A percentile compares a stretch with the other conserved stretches of the same genome.
Conservation (phyloP, 345 rosid genomes). For the Kernera saxatilis region DNA sequence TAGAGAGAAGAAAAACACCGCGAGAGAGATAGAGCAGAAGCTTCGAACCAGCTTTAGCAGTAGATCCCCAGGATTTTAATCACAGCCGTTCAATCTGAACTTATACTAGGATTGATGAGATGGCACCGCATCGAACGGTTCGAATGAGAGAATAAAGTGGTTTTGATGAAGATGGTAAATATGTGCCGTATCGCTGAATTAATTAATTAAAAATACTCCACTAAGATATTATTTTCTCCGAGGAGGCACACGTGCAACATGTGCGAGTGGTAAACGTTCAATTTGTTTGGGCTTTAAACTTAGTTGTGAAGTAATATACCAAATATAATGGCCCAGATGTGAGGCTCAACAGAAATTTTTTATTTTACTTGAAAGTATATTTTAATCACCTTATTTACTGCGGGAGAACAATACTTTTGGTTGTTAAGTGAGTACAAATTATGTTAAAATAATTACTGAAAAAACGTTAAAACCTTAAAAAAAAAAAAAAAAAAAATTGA, state of each 20-base stretch:
- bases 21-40: neutral
- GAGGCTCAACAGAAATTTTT: too few relatives aligned
- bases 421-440: too few relatives aligned
- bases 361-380: too few relatives aligned
- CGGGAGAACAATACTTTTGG: too few relatives aligned
- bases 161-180: neutral
- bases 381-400: too few relatives aligned
- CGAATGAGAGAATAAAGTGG: neutral
- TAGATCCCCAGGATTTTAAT: neutral
- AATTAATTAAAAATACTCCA: too few relatives aligned
- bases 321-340: neutral
- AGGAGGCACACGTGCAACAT: neutral
- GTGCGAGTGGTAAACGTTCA: neutral
- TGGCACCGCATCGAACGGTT: constrained; percentile 25
- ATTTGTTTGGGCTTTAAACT: neutral
- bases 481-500: too few relatives aligned
- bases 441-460: too few relatives aligned
- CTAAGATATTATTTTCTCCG: neutral
- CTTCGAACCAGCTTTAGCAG: constrained; percentile 14
- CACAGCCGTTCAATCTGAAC: neutral
- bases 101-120: constrained; percentile 20
- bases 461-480: too few relatives aligned
- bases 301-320: neutral
- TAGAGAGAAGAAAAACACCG: neutral
- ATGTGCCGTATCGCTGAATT: neutral